Evolutionary conservation across 1,284 basidiomycete genomes (phyloP).

Genomic region (Marasmius sp.): DNA sequence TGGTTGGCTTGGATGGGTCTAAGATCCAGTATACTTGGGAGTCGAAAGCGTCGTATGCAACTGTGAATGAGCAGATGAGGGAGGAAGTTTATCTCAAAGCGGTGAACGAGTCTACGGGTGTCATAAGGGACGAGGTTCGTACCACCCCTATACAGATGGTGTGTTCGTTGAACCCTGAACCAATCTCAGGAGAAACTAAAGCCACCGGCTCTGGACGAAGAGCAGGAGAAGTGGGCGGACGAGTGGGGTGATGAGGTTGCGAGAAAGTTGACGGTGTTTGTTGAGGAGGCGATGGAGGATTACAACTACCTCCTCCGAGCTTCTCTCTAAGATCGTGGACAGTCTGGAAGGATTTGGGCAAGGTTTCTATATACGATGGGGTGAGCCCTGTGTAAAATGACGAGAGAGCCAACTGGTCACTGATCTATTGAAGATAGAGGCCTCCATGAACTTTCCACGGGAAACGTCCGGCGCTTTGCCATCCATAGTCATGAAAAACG

Average conservation of each 20-base stretch:
- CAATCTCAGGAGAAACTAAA: background rate
- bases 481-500: no score
- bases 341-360: background rate
- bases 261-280: constrained; percentile 1
- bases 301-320: constrained; percentile 6
- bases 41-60: background rate
- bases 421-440: no score
- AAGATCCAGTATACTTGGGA: constrained; percentile 9
- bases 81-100: constrained; percentile 1
- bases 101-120: constrained; percentile 3
- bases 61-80: background rate
- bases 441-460: no score
- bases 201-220: background rate
- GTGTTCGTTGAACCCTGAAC: background rate
- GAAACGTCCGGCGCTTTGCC: no score
- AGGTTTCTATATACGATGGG: no score
- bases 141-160: background rate
- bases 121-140: constrained; percentile 4
- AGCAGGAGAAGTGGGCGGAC: constrained; percentile 9
- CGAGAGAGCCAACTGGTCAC: no score
- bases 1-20: constrained; percentile 4
- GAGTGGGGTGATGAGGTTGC: constrained; percentile 8
- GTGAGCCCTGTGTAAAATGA: no score
- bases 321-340: background rate
- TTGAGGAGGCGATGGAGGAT: constrained; percentile 6